Percentiles rank a stretch among this genome's conserved stretches.
Evolutionary conservation across 2,329 filamentous ascomycete species (phyloP).

Genomic region (Botryotinia narcissicola): DNA sequence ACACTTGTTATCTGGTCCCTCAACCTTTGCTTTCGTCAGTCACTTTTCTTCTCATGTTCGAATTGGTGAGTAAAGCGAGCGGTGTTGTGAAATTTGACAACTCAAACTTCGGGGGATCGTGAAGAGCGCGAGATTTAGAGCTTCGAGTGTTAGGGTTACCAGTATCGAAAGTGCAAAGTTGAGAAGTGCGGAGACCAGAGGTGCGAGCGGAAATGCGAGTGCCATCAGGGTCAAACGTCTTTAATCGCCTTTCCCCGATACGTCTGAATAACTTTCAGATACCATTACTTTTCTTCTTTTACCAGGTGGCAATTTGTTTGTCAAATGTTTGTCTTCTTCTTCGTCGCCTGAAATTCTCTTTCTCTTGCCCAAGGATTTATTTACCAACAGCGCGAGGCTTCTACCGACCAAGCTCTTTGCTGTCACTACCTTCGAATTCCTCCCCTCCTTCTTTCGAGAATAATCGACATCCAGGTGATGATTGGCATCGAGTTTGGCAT

Average conservation of each 20-base stretch:
- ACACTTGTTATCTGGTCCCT: background rate
- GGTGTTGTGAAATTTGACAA: background rate
- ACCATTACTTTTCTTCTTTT: no score
- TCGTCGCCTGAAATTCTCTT: background rate
- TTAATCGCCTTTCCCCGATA: no score
- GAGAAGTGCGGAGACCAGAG: background rate
- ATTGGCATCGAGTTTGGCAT: background rate
- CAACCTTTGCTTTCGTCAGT: background rate
- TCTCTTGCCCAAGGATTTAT: background rate
- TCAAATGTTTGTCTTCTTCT: background rate
- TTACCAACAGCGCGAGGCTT: background rate
- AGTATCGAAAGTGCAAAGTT: background rate
- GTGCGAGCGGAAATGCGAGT: background rate
- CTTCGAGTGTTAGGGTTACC: background rate
- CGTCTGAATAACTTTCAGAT: no score
- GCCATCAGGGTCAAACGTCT: background rate
- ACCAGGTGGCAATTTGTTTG: background rate
- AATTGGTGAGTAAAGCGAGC: background rate
- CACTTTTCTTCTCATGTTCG: background rate
- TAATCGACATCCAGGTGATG: fast-evolving
- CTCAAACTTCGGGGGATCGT: background rate
- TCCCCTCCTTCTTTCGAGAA: background rate
- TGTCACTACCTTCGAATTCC: background rate
- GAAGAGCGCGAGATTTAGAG: background rate
- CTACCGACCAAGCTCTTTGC: background rate